phyloP scores from a whole-genome alignment of 176 grass and related monocot species.

The Hyparrhenia diplandra region DNA sequence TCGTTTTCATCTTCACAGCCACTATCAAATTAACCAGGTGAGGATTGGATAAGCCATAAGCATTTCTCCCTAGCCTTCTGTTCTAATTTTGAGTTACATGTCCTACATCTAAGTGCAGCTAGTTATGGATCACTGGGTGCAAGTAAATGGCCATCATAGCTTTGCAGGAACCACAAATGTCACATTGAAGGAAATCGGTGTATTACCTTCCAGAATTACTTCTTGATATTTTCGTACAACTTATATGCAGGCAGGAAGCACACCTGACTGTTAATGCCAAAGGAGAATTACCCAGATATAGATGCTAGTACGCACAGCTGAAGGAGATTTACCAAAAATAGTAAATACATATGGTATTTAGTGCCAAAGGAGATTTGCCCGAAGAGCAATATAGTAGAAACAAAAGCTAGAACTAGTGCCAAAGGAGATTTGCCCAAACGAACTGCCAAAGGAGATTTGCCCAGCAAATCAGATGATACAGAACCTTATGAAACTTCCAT shows the following conservation, averaged over 20 bases:
- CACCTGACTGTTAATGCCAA: constrained; percentile 28
- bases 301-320: constrained; percentile 22
- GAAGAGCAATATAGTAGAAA: not conserved
- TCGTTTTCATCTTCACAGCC: not conserved
- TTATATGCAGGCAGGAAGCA: constrained; percentile 18
- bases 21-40: not conserved
- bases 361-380: constrained; percentile 80
- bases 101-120: not conserved
- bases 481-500: not conserved
- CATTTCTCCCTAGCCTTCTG: not conserved
- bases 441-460: constrained; percentile 93
- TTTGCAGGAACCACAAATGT: not conserved
- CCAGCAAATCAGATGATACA: constrained; percentile 36
- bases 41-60: not conserved
- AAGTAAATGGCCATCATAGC: not conserved
- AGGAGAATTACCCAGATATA: constrained; percentile 38
- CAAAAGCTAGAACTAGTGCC: constrained; percentile 3
- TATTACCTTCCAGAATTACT: constrained; percentile 27
- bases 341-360: constrained; percentile 18
- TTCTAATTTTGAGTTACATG: not conserved
- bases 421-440: constrained; percentile 72
- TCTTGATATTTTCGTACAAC: constrained; percentile 25
- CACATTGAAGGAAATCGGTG: not conserved
- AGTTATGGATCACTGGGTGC: not conserved
- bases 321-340: constrained; percentile 50